phyloP scores from a whole-genome alignment of 495 filamentous ascomycete genomes.

The Viridothelium virens region DNA sequence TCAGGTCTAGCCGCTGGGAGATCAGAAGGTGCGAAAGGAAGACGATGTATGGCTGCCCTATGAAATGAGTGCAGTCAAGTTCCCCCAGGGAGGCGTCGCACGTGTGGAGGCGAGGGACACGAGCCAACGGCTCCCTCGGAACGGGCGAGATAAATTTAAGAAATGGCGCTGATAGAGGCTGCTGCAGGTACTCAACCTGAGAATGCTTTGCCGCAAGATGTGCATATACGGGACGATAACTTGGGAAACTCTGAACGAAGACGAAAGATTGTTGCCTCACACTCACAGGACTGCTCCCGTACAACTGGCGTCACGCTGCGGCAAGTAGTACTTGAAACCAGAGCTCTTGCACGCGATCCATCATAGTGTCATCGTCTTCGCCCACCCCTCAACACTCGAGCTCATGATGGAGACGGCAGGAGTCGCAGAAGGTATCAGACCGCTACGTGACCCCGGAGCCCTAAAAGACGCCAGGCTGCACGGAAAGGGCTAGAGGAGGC shows the following conservation, averaged over 20 bases:
- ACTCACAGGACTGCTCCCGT: neutral
- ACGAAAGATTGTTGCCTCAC: neutral
- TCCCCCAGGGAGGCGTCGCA: neutral
- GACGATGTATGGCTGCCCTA: constrained; percentile 9
- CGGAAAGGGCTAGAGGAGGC: neutral
- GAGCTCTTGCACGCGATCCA: constrained; percentile 10
- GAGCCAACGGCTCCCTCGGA: constrained; percentile 6
- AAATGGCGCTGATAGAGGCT: constrained; percentile 5
- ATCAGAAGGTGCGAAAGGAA: neutral
- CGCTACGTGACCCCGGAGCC: neutral
- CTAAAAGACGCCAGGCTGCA: neutral
- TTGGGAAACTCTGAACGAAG: neutral
- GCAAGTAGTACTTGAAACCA: neutral
- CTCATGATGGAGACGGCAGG: constrained; percentile 4
- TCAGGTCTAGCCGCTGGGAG: constrained; percentile 10
- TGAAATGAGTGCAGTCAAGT: constrained; percentile 10
- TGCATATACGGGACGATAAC: neutral
- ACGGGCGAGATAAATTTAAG: neutral
- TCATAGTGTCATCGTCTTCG: neutral
- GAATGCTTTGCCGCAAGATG: neutral
- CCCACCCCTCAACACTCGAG: neutral
- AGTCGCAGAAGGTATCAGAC: neutral
- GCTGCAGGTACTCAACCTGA: constrained; percentile 7
- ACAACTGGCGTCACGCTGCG: neutral
- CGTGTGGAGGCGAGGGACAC: constrained; percentile 1